phyloP scores from a whole-genome alignment of 2,329 filamentous ascomycete genomes.

The Diaporthe nobilis region DNA sequence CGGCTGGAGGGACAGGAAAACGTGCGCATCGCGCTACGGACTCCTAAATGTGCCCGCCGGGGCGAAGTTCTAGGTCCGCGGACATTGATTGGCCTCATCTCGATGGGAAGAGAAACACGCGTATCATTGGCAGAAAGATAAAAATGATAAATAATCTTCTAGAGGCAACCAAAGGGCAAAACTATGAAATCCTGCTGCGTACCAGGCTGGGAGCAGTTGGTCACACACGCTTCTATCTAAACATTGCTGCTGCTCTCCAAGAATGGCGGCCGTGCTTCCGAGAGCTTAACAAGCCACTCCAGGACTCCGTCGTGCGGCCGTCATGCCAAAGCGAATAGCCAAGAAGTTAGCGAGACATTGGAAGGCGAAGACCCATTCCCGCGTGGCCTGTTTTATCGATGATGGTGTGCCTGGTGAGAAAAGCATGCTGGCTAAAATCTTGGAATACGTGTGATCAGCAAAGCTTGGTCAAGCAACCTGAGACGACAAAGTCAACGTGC shows the following conservation, averaged over 20 bases:
- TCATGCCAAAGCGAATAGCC: not conserved
- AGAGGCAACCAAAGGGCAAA: not conserved
- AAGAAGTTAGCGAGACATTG: not conserved
- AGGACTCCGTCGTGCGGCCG: not conserved
- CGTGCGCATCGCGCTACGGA: not conserved
- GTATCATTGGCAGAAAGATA: not conserved
- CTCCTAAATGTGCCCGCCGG: slow-evolving; percentile 4
- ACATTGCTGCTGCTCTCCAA: not conserved
- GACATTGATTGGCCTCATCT: not conserved
- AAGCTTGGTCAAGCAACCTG: slow-evolving; percentile 18
- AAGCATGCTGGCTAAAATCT: not conserved
- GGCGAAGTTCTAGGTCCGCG: not conserved
- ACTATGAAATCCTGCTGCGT: not conserved
- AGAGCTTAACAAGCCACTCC: not conserved
- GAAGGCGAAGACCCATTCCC: not conserved
- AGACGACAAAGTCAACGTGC: not conserved
- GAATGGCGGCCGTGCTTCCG: not conserved
- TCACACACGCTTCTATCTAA: slow-evolving; percentile 4
- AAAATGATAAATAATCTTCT: not conserved
- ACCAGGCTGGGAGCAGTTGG: slow-evolving; percentile 15
- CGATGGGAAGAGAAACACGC: not conserved
- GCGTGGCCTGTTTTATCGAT: not conserved
- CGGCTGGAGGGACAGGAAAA: not conserved
- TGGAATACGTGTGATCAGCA: not conserved
- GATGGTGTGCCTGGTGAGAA: not conserved